Base-by-base conservation (phyloP, 2,329 filamentous ascomycete species). In the Aspergillus chevalieri region DNA sequence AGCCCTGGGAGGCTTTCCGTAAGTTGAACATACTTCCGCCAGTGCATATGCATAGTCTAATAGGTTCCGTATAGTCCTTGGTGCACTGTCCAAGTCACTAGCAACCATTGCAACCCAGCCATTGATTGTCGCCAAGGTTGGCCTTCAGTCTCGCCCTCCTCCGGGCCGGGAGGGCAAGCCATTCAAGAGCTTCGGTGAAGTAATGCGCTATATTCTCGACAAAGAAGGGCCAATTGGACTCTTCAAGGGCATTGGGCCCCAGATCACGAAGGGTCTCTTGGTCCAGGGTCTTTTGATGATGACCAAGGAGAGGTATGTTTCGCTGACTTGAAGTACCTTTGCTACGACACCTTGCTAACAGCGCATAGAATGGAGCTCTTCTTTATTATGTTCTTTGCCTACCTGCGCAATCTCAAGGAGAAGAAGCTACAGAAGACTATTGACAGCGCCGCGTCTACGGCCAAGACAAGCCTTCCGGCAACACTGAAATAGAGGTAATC, bases 261-360 rank as follows among this genome's bases (percentile, higher is more conserved):
- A 98, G 69, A 87, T 98, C 46, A 71, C 90, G 51, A 98, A 98
- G 73, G 93, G 93, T 1, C 73, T 98, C 47, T 68, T 98, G 44
- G 93, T 98, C 2, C 93, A 98, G 66, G 93, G 93, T 45, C 83
- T 98, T 49, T 77, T 98, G 36, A 98, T 98, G 93, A 98, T 96
- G 90, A 93, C 90, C 44, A 98, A 98, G 74, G 93, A 98, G 73
- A 82, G 90, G 87, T 90, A 78, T 47, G 53, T 49, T 30, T 42
- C 36, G 42, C 15, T 36, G 6, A 41, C 15, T 17, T 6, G 15
- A 41, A 4, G 10, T 17, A 15, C 15, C 8, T 38, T 38, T 38
- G 1, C 34, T 19, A 15, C n/a, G 17, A 17, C 34, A n/a, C 10
- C 12, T 22, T 47, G 30, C 51, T 58, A 52, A 57, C 51, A 46